A percentile compares a stretch with the other conserved stretches of the same genome.
Conservation (phyloP, 306 rosid genomes). For the cucumber (Cucumis sativus) region DNA sequence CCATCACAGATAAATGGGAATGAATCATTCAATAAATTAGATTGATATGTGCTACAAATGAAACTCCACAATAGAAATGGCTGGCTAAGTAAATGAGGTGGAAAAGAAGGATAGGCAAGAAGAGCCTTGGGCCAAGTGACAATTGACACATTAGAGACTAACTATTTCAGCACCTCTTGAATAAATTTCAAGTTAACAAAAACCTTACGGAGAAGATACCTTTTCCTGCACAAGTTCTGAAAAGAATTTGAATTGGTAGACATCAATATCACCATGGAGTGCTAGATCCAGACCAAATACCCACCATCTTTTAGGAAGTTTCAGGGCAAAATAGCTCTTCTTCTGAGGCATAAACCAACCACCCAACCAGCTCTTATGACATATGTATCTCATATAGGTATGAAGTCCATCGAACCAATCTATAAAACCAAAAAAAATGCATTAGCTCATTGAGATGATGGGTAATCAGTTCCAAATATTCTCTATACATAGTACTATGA, state of each 20-base stretch:
- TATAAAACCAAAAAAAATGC: conserved; percentile 26
- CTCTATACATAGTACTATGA: conserved; percentile 2
- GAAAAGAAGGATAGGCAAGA: background rate
- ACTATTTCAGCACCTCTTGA: background rate
- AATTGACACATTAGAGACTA: background rate
- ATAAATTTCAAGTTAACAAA: background rate
- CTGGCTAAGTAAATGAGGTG: background rate
- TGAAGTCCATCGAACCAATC: conserved; percentile 99
- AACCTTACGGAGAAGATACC: conserved; percentile 32
- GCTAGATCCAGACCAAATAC: conserved; percentile 90
- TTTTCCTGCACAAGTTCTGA: conserved; percentile 52
- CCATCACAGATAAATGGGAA: background rate
- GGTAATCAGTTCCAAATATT: background rate
- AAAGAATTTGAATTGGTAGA: conserved; percentile 93
- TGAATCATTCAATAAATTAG: background rate
- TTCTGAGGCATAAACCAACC: conserved; percentile 99
- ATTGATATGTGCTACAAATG: background rate
- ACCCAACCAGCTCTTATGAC: conserved; percentile 95
- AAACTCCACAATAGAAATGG: background rate
- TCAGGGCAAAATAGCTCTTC: conserved; percentile 93
- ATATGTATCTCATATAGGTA: conserved; percentile 90
- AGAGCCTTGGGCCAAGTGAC: background rate
- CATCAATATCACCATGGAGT: conserved; percentile 92
- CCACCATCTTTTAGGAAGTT: conserved; percentile 97
- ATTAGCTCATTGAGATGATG: background rate